Base-by-base conservation (phyloP, 768 basidiomycete genomes). In the Termitomyces sp. region DNA sequence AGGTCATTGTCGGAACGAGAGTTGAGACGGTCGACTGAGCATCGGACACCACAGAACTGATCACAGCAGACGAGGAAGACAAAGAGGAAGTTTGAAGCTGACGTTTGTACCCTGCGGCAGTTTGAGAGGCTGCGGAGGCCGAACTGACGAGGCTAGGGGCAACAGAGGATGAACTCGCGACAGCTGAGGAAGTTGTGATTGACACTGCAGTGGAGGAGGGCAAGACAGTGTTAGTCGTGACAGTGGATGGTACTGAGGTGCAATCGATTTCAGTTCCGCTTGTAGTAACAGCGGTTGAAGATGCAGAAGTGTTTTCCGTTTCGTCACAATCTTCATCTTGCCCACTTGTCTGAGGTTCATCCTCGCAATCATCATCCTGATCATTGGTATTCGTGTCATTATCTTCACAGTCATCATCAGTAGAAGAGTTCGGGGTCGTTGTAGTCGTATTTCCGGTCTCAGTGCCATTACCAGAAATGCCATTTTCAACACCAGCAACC, bases 401-500 rank as follows among this genome's bases (percentile, higher is more conserved):
- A 8, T 58, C 58, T 33, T 61, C 61, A 47, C 61, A 56, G 6
- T 36, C 51, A 49, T 52, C 54, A 45, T 57, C 58, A 4, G 24
- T 57, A 31, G 59, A 44, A 27, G 58, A 47, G 42, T 59, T 44
- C 42, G 53, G 57, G 11, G 61, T 56, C 9, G 62, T 53, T 49
- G 13, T 57, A n/a, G 52, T 58, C 18, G 57, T 45, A 37, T 48
- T 60, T 2, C 44, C 52, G 20, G 54, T 45, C 1, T 33, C 20
- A 8, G 59, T 22, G 24, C 53, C 54, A 45, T 54, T 37, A 31
- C 63, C 63, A 15, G 47, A 60, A 24, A 76, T 58, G 7, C 79
- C 81, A 48, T 80, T 79, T 7, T 68, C 59, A 12, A 76, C 82
- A 46, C 81, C 81, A 13, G 76, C 73, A 30, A 66, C 70, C 12